Base-by-base conservation (phyloP, 2,329 filamentous ascomycete genomes). In the Phoma sp. region DNA sequence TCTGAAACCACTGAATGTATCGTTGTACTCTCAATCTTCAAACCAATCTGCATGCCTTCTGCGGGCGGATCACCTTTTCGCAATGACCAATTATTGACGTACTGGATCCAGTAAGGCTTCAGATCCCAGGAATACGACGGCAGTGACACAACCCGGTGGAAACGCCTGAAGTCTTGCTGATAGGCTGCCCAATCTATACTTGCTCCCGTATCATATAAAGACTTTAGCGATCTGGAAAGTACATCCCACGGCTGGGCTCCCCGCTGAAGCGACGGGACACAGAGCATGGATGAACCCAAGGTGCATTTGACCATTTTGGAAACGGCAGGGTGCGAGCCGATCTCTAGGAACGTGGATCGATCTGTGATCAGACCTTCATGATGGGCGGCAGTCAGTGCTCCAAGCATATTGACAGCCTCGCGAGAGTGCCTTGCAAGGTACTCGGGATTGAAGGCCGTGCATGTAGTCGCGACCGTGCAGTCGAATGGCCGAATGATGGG, bases 221-320 rank as follows among this genome's bases (percentile, higher is more conserved):
- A 34, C 6, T 34, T 17, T n/a, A 34, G 32, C 5, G 32, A n/a
- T 17, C 6, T 34, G 15, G 32, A 7, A n/a, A 34, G n/a, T 4
- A 34, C 32, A 6, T 34, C n/a, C 32, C 32, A 34, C 7, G 32
- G 14, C 14, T 34, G n/a, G 7, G 14, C n/a, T 5, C n/a, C n/a
- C 7, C 32, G 14, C 20, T 34, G 32, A 7, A 34, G 11, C 14
- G 30, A 1, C 65, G 57, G 11, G 30, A n/a, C 6, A n/a, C 48
- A 80, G 75, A 29, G 53, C 87, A 66, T 86, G 85, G 36, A 80
- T 78, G 30, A 6, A 11, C 32, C 32, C 32, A 34, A 18, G 20
- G 14, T 34, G 32, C n/a, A 17, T 17, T 11, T 17, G 6, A 34
- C 85, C 86, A 91, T 57, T 84, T 74, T 17, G 90, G 73, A 34